Base-by-base conservation (phyloP, 148 eudicot species). In the Oxyria digyna region DNA sequence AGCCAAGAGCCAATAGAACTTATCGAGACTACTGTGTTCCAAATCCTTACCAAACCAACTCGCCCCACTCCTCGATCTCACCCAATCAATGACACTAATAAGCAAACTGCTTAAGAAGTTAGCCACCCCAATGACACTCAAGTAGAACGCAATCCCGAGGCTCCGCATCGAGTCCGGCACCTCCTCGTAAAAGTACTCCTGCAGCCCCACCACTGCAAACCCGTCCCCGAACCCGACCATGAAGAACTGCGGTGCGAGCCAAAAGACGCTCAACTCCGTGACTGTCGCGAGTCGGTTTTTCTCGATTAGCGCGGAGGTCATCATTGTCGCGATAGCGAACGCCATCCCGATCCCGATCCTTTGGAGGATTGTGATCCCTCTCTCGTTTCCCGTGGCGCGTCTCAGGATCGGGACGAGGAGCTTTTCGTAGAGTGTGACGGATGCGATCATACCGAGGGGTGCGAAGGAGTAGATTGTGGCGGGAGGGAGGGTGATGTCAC, bases 91-190 rank as follows among this genome's bases (percentile, higher is more conserved):
- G 0, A 79, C 11, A 4, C 86, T 82, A 6, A 88, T 88, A 70
- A 88, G 43, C 8, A 83, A 43, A 62, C 94, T 88, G 48, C 89
- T 88, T 8, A 85, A 35, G 73, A 88, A 88, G 50, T 75, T 88
- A 1, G 79, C 82, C 10, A 71, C 83, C 13, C 94, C 94, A 7
- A 88, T 64, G 21, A 85, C 86, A 69, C 94, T 85, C 21, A 88
- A 82, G 78, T 88, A 88, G 40, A 88, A 72, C 0, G 84, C 94
- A 21, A 88, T 85, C 2, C 94, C 94, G 18, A 88, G 43, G 63
- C 89, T 85, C 67, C 89, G 80, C 89, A 87, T 85, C 1, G 89
- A 87, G 71, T 87, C 93, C 6, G 93, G 93, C 0, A 87, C 93
- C 75, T 87, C 85, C n/a, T 81, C 93, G 43, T 87, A 87, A 33